Base-by-base conservation (phyloP, 257 asterid genomes). In the Striga asiatica region DNA sequence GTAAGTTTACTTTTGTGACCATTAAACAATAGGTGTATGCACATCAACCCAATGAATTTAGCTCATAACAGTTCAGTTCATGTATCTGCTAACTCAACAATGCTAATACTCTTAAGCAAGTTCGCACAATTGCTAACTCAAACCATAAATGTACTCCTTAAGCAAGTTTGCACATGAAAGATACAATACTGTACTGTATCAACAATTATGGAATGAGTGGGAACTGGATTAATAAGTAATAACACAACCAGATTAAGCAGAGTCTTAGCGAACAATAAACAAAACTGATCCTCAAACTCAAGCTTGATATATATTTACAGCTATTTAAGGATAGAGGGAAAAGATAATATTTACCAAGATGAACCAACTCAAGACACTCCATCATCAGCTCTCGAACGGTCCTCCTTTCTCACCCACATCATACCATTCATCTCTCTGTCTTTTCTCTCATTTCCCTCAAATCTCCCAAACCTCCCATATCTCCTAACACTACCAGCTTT, bases 401-500 rank as follows among this genome's bases (percentile, higher is more conserved):
- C 73, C 64, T 70, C 79, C 63, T 68, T 81, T 61, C 68, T 75
- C 53, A 81, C 82, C 89, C 89, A 81, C 43, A 19, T 58, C 78
- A 28, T 56, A 37, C 46, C 59, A 47, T 45, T 14, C 48, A 4
- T 25, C 34, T 49, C 64, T 22, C 50, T 37, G 48, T 8, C 54
- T 27, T 56, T 56, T 8, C 54, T 27, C 54, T 56, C 64, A 13
- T 31, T 19, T 51, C 49, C 62, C 14, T 28, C 61, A 13, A 8
- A 57, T 18, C 63, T 61, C 51, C 67, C 64, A 35, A 35, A 6
- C 49, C 45, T 39, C 8, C 12, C 6, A 32, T 61, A 25, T 54
- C 74, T 46, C 68, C 58, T 39, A 16, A 8, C 18, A 24, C 50
- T 49, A 41, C 8, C 8, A 41, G 4, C 48, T 5, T 41, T 34